Base-by-base conservation (phyloP, 495 filamentous ascomycete genomes). In the Aspergillus saccharolyticus region DNA sequence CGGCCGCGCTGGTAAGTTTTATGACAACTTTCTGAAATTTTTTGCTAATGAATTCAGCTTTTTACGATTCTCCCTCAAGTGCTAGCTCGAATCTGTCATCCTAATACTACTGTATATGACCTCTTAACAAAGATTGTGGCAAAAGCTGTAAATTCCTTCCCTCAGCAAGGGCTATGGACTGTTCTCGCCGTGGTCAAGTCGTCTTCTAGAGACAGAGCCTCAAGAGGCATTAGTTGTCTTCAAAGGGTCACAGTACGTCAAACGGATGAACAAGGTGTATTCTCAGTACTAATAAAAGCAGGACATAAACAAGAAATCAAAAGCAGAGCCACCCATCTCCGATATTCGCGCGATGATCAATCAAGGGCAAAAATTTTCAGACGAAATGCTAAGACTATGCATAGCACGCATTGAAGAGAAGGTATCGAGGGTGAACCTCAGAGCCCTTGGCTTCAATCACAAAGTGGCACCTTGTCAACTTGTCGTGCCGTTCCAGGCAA, bases 11-110 rank as follows among this genome's bases (percentile, higher is more conserved):
- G 60, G 76, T 78, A 49, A 63, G 66, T 52, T 39, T 9, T 20
- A 20, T 28, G 46, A 6, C 20, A 10, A 42, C 18, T 20, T 22
- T 24, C 30, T 42, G 1, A 3, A 33, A 22, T 8, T 33, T n/a
- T 50, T 56, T 56, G 33, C 61, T 75, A 50, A 75, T 45, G 45
- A 8, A 20, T 25, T 52, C 28, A 81, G 66, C 90, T 95, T 64
- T 97, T 96, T 70, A 96, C 93, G 0, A 89, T 91, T 14, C 77
- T 99, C 16, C 85, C 93, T 25, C 94, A 99, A 72, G 86, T 97
- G 43, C 85, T 97, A 53, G 90, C 92, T 44, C 83, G 94, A 24
- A 97, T 99, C 50, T 88, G 87, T 45, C 93, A 97, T 73, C 83
- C 89, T 0, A 89, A 96, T 69, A 63, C 60, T 19, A 81, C 85